Evolutionary conservation across 2,329 filamentous ascomycete genomes (phyloP).

Genomic region (Colletotrichum tropicale): DNA sequence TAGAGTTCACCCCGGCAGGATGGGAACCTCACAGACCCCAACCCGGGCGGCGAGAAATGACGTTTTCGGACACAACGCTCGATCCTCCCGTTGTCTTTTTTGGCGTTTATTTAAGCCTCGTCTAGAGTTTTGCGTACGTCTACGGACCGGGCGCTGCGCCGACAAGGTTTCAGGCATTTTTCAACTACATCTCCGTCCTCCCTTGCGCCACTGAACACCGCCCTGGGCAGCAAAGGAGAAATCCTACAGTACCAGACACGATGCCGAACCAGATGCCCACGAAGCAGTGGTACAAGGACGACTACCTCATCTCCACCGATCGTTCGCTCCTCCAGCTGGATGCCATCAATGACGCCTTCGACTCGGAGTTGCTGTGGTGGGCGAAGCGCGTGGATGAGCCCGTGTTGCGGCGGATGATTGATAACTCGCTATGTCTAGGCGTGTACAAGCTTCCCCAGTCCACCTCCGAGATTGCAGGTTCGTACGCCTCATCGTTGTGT

Average conservation of each 20-base stretch:
- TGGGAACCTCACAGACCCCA: not conserved
- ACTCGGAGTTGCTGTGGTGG: slow-evolving; percentile 66
- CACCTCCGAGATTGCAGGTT: slow-evolving; percentile 35
- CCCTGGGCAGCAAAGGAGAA: not conserved
- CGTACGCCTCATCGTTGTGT: not conserved
- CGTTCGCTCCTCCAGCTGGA: slow-evolving; percentile 56
- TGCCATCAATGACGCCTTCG: slow-evolving; percentile 60
- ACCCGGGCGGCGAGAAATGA: not conserved
- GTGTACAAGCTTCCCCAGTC: slow-evolving; percentile 50
- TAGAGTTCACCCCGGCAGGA: not conserved
- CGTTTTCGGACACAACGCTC: not conserved
- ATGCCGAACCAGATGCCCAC: slow-evolving; percentile 21
- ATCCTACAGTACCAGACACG: not conserved
- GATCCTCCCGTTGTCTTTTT: not conserved
- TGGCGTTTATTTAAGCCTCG: not conserved
- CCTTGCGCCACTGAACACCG: not conserved
- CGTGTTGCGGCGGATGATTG: slow-evolving; percentile 54
- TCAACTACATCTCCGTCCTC: not conserved
- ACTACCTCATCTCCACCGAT: slow-evolving; percentile 67
- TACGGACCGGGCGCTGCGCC: not conserved
- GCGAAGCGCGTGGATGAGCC: slow-evolving; percentile 54
- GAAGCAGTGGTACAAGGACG: slow-evolving; percentile 55
- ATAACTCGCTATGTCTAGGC: slow-evolving; percentile 64
- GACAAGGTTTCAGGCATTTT: not conserved
- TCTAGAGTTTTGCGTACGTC: not conserved